Conservation (phyloP, 2,329 filamentous ascomycete species). For the Pleurostoma richardsiae region DNA sequence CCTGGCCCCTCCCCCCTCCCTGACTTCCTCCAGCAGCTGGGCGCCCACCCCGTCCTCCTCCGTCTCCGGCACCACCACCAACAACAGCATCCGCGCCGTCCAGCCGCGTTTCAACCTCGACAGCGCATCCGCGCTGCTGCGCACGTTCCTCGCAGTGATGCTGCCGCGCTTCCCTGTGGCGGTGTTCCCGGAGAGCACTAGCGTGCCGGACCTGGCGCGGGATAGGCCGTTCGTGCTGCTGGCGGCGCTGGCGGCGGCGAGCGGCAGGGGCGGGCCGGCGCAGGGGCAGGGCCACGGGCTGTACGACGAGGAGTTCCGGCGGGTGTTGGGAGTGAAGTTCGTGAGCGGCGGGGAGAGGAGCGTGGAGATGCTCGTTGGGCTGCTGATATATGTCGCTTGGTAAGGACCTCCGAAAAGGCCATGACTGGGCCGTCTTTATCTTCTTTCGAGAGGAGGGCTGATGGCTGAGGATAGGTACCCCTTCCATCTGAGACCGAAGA, state of each 20-base stretch:
- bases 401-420: slow-evolving; percentile 19
- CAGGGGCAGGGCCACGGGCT: slow-evolving; percentile 41
- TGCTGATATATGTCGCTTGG: slow-evolving; percentile 55
- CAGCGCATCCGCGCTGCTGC: slow-evolving; percentile 41
- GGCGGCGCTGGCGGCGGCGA: slow-evolving; percentile 46
- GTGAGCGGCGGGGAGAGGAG: slow-evolving; percentile 52
- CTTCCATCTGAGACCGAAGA: slow-evolving; percentile 47
- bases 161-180: slow-evolving; percentile 37
- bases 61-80: slow-evolving; percentile 24
- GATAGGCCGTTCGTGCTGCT: slow-evolving; percentile 48
- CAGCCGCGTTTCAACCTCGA: slow-evolving; percentile 51
- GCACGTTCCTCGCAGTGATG: slow-evolving; percentile 35
- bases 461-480: slow-evolving; percentile 41
- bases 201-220: slow-evolving; percentile 37
- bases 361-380: slow-evolving; percentile 50
- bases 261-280: slow-evolving; percentile 33
- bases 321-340: slow-evolving; percentile 50
- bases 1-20: slow-evolving; percentile 10
- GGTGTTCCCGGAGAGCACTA: slow-evolving; percentile 30
- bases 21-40: slow-evolving; percentile 13
- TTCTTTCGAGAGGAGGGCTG: not conserved
- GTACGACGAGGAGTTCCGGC: slow-evolving; percentile 54
- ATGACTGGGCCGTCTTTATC: not conserved
- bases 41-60: slow-evolving; percentile 20
- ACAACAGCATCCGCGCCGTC: slow-evolving; percentile 27